Base-by-base conservation (phyloP, 2,329 filamentous ascomycete genomes). In the Coniochaeta prunicola region DNA sequence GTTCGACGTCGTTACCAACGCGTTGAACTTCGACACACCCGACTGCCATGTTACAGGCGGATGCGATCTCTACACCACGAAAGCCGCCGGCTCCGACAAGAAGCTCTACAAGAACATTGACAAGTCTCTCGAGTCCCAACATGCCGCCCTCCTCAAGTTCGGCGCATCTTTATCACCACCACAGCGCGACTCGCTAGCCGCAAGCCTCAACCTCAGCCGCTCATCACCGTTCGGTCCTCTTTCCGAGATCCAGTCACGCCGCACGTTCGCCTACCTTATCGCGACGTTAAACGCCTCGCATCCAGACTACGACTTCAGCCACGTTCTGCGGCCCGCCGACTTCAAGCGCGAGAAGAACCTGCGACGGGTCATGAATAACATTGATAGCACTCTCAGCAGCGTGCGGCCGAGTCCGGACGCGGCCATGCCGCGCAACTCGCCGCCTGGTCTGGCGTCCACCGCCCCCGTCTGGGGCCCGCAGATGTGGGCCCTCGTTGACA, bases 41-140 rank as follows among this genome's bases (percentile, higher is more conserved):
- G 93, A 97, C 71, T 92, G 91, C 70, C 90, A 93, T 66, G 89
- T 99, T 61, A 88, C 92, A 30, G 94, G 94, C 67, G 90, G 91
- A 64, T 97, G 93, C 80, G 94, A 99, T 73, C 82, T 97, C 19
- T 99, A 97, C 79, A 97, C 93, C 10, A 97, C 92, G 28, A 99
- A 99, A 75, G 92, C 94, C 31, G 92, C 93, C 58, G 92, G 92
- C 53, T 88, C 88, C 63, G 94, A 99, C 73, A 97, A 97, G 83
- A 97, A 97, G 71, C 80, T 99, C 9, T 97, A 97, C 80, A 96
- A 92, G 75, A 90, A 88, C 70, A 97, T 99, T 70, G 92, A 97
- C 71, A 86, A 90, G 69, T 92, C 90, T 31, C 84, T 99, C 60
- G 92, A 96, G 73, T 89, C 90, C 38, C 91, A 96, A 73, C 92